phyloP scores from a whole-genome alignment of 768 basidiomycete species.

The Steccherinum ochraceum region DNA sequence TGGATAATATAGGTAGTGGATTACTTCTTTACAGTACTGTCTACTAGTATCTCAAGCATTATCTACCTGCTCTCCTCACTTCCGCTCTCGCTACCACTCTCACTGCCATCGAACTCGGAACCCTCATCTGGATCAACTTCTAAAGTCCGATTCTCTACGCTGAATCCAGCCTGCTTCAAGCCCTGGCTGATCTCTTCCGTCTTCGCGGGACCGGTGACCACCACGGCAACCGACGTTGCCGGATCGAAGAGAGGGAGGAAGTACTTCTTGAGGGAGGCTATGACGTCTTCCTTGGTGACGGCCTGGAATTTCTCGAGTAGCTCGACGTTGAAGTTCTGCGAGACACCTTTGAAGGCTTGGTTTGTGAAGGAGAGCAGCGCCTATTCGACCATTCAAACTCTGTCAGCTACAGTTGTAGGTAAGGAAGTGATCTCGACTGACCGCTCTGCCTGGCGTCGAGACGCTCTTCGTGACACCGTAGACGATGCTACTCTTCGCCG shows the following conservation, averaged over 20 bases:
- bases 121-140: slow-evolving; percentile 52
- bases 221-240: slow-evolving; percentile 67
- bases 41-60: not conserved
- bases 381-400: slow-evolving; percentile 37
- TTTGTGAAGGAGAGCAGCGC: slow-evolving; percentile 81
- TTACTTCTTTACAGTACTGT: not conserved
- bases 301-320: slow-evolving; percentile 74
- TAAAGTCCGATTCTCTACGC: slow-evolving; percentile 66
- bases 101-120: slow-evolving; percentile 34
- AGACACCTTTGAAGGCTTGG: slow-evolving; percentile 83
- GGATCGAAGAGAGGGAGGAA: slow-evolving; percentile 84
- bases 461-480: slow-evolving; percentile 75
- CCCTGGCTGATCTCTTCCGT: slow-evolving; percentile 62
- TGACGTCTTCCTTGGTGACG: slow-evolving; percentile 76
- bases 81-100: slow-evolving; percentile 24
- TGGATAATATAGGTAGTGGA: too few species aligned
- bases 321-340: slow-evolving; percentile 65
- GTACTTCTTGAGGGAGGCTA: slow-evolving; percentile 60
- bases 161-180: slow-evolving; percentile 64
- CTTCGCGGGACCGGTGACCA: slow-evolving; percentile 81
- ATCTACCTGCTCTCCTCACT: slow-evolving; percentile 9
- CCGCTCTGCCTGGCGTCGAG: slow-evolving; percentile 83
- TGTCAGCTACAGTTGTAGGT: too few species aligned
- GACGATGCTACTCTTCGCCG: slow-evolving; percentile 89
- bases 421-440: slow-evolving; percentile 30